Conservation (phyloP, 2,329 filamentous ascomycete genomes). For the Talaromyces sp. region DNA sequence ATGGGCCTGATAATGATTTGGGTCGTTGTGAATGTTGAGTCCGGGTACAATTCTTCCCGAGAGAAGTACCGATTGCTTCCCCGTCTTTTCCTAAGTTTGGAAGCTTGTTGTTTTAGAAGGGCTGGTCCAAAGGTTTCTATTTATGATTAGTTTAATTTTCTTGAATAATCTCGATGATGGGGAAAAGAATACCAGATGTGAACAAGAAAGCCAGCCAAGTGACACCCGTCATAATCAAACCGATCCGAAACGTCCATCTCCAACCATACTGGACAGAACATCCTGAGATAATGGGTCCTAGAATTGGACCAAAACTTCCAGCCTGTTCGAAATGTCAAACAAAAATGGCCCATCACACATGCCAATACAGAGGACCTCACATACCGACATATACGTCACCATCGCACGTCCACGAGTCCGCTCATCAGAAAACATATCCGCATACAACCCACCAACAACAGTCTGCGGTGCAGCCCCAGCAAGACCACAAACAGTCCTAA, state of each 20-base stretch:
- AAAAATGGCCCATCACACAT: not conserved
- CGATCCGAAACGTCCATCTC: slow-evolving; percentile 49
- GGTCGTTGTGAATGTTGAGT: slow-evolving; percentile 56
- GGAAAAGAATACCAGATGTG: slow-evolving; percentile 23
- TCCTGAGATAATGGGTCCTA: slow-evolving; percentile 36
- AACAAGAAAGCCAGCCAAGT: not conserved
- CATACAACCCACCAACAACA: slow-evolving; percentile 35
- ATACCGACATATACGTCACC: slow-evolving; percentile 29
- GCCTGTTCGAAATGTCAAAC: not conserved
- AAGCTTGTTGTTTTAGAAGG: slow-evolving; percentile 2
- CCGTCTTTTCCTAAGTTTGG: not conserved
- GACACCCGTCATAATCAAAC: slow-evolving; percentile 55
- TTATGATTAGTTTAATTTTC: not conserved
- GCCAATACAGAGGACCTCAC: not conserved
- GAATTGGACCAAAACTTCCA: slow-evolving; percentile 26
- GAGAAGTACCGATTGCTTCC: slow-evolving; percentile 41
- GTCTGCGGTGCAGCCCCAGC: slow-evolving; percentile 32
- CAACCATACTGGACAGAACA: slow-evolving; percentile 29
- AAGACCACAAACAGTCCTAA: slow-evolving; percentile 34
- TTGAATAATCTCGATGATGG: not conserved
- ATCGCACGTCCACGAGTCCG: slow-evolving; percentile 16
- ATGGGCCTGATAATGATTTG: slow-evolving; percentile 68
- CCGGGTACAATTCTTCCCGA: slow-evolving; percentile 58
- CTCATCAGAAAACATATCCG: slow-evolving; percentile 35
- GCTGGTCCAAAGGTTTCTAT: slow-evolving; percentile 6